Percentiles rank a stretch among this genome's conserved stretches.
Evolutionary conservation across 768 basidiomycete species (phyloP).

Genomic region (Rhodocollybia butyracea): DNA sequence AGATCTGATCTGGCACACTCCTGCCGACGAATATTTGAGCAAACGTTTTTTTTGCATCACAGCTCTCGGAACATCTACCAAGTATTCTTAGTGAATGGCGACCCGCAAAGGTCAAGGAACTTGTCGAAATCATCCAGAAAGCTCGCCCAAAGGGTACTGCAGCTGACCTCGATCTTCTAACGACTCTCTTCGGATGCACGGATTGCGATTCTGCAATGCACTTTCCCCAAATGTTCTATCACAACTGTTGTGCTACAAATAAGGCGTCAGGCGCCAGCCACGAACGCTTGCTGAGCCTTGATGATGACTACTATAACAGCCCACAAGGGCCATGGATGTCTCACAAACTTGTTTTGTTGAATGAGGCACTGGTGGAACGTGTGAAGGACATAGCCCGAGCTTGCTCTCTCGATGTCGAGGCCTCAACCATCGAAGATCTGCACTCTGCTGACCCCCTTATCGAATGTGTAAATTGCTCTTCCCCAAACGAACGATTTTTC

Average conservation of each 20-base stretch:
- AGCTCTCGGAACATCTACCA: not conserved
- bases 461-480: not conserved
- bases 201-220: not conserved
- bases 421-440: not conserved
- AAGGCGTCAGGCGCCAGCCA: too few species aligned
- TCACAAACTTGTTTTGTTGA: too few species aligned
- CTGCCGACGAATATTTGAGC: not conserved
- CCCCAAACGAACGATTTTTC: not conserved
- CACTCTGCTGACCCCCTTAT: not conserved
- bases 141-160: not conserved
- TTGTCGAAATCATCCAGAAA: not conserved
- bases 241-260: not conserved
- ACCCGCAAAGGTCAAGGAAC: not conserved
- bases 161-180: not conserved
- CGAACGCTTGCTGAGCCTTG: too few species aligned
- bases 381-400: not conserved
- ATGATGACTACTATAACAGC: too few species aligned
- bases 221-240: constrained; percentile 4
- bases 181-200: not conserved
- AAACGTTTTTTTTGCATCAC: not conserved
- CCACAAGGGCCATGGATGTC: too few species aligned
- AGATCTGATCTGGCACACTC: not conserved
- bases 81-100: not conserved
- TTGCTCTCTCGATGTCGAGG: not conserved
- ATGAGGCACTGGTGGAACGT: not conserved